Percentiles rank a stretch among this genome's conserved stretches.
phyloP scores from a whole-genome alignment of 1,139 yeast species.

The Suhomyces anneliseae region DNA sequence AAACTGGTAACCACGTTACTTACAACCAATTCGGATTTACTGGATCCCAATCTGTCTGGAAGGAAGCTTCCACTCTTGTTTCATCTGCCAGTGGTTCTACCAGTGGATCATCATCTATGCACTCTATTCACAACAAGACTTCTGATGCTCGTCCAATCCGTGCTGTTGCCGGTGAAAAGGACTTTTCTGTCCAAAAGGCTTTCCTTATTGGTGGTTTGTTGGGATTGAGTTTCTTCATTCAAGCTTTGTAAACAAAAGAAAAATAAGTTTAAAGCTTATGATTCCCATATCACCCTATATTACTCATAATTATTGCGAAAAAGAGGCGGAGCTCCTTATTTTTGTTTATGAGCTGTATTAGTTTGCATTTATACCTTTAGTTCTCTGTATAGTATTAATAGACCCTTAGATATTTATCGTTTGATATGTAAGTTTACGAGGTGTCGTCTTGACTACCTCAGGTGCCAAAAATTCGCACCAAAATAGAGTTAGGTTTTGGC shows the following conservation, averaged over 20 bases:
- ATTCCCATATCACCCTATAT: neutral
- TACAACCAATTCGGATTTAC: slow-evolving; percentile 48
- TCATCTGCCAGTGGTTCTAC: slow-evolving; percentile 8
- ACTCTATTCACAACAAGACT: slow-evolving; percentile 13
- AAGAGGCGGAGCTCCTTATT: neutral
- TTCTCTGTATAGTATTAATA: slow-evolving; percentile 5
- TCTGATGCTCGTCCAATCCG: slow-evolving; percentile 14
- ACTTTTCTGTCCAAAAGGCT: slow-evolving; percentile 20
- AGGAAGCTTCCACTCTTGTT: slow-evolving; percentile 16
- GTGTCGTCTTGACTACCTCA: too few species aligned
- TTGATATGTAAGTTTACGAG: too few species aligned
- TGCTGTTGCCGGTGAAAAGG: slow-evolving; percentile 15
- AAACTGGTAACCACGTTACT: slow-evolving; percentile 14
- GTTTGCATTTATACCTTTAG: slow-evolving; percentile 7
- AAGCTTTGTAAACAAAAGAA: slow-evolving; percentile 17
- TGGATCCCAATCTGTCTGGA: slow-evolving; percentile 42
- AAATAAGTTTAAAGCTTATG: neutral
- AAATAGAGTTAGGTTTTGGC: too few species aligned
- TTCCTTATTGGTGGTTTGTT: slow-evolving; percentile 19
- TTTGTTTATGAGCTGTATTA: too few species aligned
- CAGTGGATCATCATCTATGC: slow-evolving; percentile 13
- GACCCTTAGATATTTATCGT: neutral
- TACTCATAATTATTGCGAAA: neutral
- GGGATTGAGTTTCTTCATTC: slow-evolving; percentile 19
- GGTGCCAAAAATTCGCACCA: too few species aligned